phyloP scores from a whole-genome alignment of 768 basidiomycete genomes.

The Rhizopogon sp. region DNA sequence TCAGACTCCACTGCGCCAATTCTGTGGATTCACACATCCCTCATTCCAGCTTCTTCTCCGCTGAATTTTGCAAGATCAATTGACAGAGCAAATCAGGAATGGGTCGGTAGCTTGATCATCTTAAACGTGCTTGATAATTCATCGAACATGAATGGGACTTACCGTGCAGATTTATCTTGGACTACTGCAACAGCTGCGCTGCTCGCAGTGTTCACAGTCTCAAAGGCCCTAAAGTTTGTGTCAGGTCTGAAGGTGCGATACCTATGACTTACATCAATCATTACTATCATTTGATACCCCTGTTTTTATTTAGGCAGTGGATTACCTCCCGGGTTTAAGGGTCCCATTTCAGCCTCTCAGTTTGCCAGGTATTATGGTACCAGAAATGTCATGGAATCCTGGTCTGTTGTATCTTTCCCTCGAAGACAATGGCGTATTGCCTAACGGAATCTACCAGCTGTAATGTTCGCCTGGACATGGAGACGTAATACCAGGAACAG shows the following conservation, averaged over 20 bases:
- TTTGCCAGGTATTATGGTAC: slow-evolving; percentile 5
- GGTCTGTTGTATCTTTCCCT: slow-evolving; percentile 1
- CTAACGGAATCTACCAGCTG: slow-evolving; percentile 3
- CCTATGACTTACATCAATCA: neutral
- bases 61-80: too few species aligned
- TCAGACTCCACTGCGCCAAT: too few species aligned
- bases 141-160: too few species aligned
- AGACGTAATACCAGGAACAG: slow-evolving; percentile 13
- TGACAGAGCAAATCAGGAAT: neutral
- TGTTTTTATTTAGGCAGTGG: slow-evolving; percentile 7
- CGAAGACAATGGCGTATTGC: neutral
- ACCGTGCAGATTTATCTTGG: too few species aligned
- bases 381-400: slow-evolving; percentile 17
- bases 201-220: slow-evolving; percentile 3
- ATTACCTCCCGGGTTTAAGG: slow-evolving; percentile 14
- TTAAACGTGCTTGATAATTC: too few species aligned
- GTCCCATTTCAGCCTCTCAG: slow-evolving; percentile 17
- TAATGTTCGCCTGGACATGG: slow-evolving; percentile 18
- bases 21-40: too few species aligned
- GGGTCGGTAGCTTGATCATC: neutral
- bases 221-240: slow-evolving; percentile 10
- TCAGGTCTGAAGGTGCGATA: slow-evolving; percentile 12
- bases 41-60: neutral
- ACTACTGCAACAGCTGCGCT: too few species aligned
- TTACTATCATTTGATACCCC: too few species aligned